Evolutionary conservation across 495 filamentous ascomycete species (phyloP), one percentile per base, ranked within the genome.

Genomic region (Pseudevernia furfuracea): DNA sequence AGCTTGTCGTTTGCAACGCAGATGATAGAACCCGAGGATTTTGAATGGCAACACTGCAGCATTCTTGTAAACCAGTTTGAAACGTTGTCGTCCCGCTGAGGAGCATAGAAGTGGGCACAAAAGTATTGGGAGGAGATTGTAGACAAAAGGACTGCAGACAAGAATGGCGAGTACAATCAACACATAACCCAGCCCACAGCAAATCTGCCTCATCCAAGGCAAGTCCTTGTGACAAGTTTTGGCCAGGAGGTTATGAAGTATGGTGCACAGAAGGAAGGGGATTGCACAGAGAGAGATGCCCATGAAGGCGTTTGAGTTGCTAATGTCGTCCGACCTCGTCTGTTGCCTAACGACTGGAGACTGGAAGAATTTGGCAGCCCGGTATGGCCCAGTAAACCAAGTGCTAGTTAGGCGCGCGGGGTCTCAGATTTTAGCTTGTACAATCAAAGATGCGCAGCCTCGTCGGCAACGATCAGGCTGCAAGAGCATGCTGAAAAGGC

Each of bases 1-100:
- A 19, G 55, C 52, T n/a, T 58, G 61, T 32, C 61, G 61, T 36
- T 63, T 30, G n/a, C 41, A 63, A 15, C 15, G n/a, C 41, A 41
- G n/a, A 44, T 56, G 61, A 37, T 63, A 63, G 17, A 46, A 36
- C 38, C 52, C n/a, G 21, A 63, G 21, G 21, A 63, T 43, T 3
- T 36, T 41, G 39, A 53, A 53, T 17, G 61, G 61, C 30, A 63
- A 21, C 4, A 55, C 52, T 34, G 30, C 52, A 34, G 52, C 52
- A 34, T 21, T 8, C 8, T 55, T 55, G 30, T 55, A 34, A 55
- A 55, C 34, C 15, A 34, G 6, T 34, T 34, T 34, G 30, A 55
- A 55, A 1, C 52, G 28, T 55, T 55, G 52, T n/a, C 52, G 28
- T 55, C 52, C 52, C 15, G 30, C 30, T 32, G 30, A 21, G 19